These are phyloP conservation scores for Botrytis galanthina DNA, from an alignment of 2,329 filamentous ascomycete genomes.

Conservation along the genomic window DNA sequence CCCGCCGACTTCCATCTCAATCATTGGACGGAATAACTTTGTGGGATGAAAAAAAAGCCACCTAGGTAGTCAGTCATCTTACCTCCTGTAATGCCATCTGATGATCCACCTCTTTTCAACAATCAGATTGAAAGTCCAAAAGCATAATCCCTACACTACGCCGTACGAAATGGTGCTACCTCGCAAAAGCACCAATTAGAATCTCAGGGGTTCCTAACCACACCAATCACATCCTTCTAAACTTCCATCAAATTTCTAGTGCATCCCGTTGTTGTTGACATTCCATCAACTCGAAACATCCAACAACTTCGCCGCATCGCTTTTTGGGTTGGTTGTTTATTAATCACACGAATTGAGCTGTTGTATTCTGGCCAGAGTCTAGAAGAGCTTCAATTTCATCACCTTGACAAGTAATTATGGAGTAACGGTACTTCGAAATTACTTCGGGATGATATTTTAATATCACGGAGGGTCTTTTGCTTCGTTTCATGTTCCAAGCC, in stretches of 20 bases:
- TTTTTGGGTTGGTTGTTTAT: background rate
- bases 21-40: background rate
- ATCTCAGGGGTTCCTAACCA: background rate
- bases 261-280: background rate
- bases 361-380: background rate
- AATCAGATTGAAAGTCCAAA: background rate
- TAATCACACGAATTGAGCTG: background rate
- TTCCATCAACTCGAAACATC: constrained; percentile 4
- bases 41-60: no score
- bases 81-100: background rate
- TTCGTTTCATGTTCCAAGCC: constrained; percentile 3
- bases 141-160: background rate
- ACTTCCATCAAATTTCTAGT: background rate
- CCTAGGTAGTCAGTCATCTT: no score
- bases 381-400: background rate
- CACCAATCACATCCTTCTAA: background rate
- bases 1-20: background rate
- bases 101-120: no score
- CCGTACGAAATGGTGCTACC: background rate
- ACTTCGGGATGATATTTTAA: background rate
- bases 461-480: background rate
- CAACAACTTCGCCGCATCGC: background rate
- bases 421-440: background rate
- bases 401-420: background rate
- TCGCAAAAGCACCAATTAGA: background rate